A percentile compares a stretch with the other conserved stretches of the same genome.
Conservation (phyloP, 108 stramenopile genomes). For the Cylindrotheca fusiformis region DNA sequence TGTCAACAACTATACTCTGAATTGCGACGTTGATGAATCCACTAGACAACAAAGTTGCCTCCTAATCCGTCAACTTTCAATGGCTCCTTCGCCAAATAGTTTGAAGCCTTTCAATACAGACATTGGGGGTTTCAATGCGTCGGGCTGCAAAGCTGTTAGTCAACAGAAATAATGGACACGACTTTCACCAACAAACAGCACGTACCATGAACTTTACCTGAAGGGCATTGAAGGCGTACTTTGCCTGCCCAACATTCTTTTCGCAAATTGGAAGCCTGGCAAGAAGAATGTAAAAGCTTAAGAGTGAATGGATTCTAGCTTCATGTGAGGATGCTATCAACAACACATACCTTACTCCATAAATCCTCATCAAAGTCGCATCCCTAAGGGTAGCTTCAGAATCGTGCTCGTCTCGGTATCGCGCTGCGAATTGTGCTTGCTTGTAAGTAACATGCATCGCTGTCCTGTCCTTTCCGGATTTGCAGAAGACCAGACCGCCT, state of each 20-base stretch:
- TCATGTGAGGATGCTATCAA: not conserved
- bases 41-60: no score
- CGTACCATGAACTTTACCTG: slow-evolving; percentile 92
- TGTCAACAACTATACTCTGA: no score
- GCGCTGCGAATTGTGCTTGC: slow-evolving; percentile 71
- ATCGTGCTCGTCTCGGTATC: slow-evolving; percentile 39
- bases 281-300: not conserved
- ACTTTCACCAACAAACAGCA: no score
- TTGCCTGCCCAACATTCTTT: slow-evolving; percentile 90
- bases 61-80: slow-evolving; percentile 18
- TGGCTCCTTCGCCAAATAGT: slow-evolving; percentile 30
- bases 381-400: slow-evolving; percentile 32
- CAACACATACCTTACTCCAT: slow-evolving; percentile 39
- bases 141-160: no score
- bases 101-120: slow-evolving; percentile 38
- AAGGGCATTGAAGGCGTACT: slow-evolving; percentile 88
- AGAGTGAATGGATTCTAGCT: not conserved
- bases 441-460: slow-evolving; percentile 93
- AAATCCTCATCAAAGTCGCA: slow-evolving; percentile 74
- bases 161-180: no score
- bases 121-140: slow-evolving; percentile 71
- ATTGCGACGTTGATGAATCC: no score
- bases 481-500: slow-evolving; percentile 84
- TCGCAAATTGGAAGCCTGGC: slow-evolving; percentile 84
- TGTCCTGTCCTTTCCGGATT: slow-evolving; percentile 93